Evolutionary conservation across 2,329 filamentous ascomycete species (phyloP).

Genomic region (Sclerotiophoma versabilis): DNA sequence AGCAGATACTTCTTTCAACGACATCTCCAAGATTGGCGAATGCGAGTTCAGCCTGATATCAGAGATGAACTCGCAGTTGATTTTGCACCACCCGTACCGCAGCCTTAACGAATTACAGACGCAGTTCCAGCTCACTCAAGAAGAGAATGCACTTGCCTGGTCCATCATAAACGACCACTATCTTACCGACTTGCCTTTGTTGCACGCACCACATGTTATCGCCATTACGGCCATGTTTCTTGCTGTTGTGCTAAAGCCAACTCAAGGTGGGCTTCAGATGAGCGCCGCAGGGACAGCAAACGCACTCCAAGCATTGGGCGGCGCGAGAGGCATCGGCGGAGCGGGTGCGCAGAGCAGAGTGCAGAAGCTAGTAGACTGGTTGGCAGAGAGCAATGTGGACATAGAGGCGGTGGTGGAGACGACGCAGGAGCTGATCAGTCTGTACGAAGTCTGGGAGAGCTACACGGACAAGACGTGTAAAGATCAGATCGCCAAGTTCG

Average conservation of each 20-base stretch:
- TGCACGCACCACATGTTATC: conserved; percentile 85
- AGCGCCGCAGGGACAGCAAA: conserved; percentile 51
- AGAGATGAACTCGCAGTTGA: conserved; percentile 88
- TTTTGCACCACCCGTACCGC: conserved; percentile 89
- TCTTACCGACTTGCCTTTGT: conserved; percentile 86
- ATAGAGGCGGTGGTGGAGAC: conserved; percentile 86
- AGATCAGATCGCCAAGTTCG: conserved; percentile 67
- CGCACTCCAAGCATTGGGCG: conserved; percentile 48
- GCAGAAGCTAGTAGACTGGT: conserved; percentile 76
- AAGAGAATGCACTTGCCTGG: conserved; percentile 80
- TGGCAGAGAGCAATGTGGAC: conserved; percentile 85
- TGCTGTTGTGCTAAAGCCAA: conserved; percentile 80
- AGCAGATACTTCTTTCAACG: conserved; percentile 53
- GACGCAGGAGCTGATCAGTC: conserved; percentile 87
- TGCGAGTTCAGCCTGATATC: conserved; percentile 94
- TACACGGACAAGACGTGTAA: conserved; percentile 71
- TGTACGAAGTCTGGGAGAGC: conserved; percentile 79
- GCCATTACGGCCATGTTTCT: conserved; percentile 87
- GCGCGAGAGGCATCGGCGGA: conserved; percentile 36
- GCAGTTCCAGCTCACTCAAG: conserved; percentile 74
- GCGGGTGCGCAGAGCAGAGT: conserved; percentile 59
- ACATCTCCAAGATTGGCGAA: conserved; percentile 86
- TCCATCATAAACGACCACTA: conserved; percentile 91
- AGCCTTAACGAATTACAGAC: conserved; percentile 75
- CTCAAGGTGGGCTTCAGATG: conserved; percentile 58